These are phyloP conservation scores for Cucumis hystrix DNA, from an alignment of 306 rosid species.

Conservation along the genomic window DNA sequence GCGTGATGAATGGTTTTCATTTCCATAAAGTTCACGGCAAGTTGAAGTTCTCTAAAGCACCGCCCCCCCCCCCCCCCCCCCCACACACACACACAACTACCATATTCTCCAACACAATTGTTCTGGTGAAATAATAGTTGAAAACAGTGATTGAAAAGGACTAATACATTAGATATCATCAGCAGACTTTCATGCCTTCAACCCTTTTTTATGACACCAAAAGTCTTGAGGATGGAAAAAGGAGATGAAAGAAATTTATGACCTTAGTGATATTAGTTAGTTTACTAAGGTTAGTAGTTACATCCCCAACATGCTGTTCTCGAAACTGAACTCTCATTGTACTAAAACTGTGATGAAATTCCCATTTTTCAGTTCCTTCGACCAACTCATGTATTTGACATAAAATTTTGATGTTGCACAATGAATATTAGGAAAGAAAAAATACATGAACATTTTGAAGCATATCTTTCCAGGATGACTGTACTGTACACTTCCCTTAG, in stretches of 20 bases:
- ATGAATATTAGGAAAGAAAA: neutral
- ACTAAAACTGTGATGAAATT: neutral
- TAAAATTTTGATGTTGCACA: neutral
- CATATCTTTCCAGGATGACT: conserved; percentile 1
- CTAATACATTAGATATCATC: neutral
- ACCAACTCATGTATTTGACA: neutral
- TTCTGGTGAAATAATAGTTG: neutral
- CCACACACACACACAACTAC: neutral
- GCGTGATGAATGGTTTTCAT: neutral
- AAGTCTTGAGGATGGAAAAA: neutral
- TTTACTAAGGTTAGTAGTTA: no score
- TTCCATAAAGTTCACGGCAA: conserved; percentile 1
- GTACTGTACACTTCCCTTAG: conserved; percentile 16
- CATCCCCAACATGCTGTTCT: neutral
- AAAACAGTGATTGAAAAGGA: neutral
- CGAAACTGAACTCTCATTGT: neutral
- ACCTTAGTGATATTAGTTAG: neutral
- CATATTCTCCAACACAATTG: conserved; percentile 1
- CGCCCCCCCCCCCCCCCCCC: neutral
- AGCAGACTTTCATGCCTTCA: neutral
- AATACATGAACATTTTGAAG: conserved; percentile 1
- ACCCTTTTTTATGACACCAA: neutral
- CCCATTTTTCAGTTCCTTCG: neutral
- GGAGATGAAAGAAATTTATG: neutral
- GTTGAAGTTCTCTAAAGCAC: neutral